Base-by-base conservation (phyloP, 768 basidiomycete genomes). In the Mrakia gelida region DNA sequence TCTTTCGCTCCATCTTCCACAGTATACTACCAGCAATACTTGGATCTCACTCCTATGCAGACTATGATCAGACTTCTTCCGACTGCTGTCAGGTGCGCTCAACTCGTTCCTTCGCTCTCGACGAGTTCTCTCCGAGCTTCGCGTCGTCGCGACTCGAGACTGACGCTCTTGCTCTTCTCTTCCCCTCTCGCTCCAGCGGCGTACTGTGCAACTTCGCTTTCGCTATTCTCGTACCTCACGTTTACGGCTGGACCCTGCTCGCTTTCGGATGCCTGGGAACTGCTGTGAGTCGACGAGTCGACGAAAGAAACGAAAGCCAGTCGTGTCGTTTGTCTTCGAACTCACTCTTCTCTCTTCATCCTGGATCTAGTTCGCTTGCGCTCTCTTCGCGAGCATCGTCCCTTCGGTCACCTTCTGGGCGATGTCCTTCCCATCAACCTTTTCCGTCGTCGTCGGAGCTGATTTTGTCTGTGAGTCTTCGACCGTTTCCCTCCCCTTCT, bases 61-160 rank as follows among this genome's bases (percentile, higher is more conserved):
- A 75, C 78, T 23, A 79, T 73, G 45, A 38, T 77, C 1, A 41
- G 73, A 9, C 68, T 81, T 88, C 70, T 70, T 23, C 78, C 78
- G 16, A 79, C 73, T 21, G 77, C 72, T 16, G 45, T 77, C 43
- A 56, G 63, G 63, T 65, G 30, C 13, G 76, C n/a, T 41, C 1
- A 8, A 21, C 32, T 28, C 73, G 28, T 61, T 59, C 34, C 41
- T 41, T 28, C 41, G 11, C 38, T 8, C 4, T 28, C 45, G 34
- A 2, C 26, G 7, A 45, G n/a, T n/a, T n/a, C n/a, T n/a, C n/a
- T n/a, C n/a, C n/a, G 4, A 18, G 3, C 49, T 4, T 2, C 49
- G 9, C 49, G 49, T 6, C 34, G 68, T 43, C n/a, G 26, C 1
- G 26, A 18, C 34, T 38, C 43, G 38, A n/a, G 18, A 8, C 28